phyloP scores from a whole-genome alignment of 2,329 filamentous ascomycete genomes.

The Fulvia fulva region DNA sequence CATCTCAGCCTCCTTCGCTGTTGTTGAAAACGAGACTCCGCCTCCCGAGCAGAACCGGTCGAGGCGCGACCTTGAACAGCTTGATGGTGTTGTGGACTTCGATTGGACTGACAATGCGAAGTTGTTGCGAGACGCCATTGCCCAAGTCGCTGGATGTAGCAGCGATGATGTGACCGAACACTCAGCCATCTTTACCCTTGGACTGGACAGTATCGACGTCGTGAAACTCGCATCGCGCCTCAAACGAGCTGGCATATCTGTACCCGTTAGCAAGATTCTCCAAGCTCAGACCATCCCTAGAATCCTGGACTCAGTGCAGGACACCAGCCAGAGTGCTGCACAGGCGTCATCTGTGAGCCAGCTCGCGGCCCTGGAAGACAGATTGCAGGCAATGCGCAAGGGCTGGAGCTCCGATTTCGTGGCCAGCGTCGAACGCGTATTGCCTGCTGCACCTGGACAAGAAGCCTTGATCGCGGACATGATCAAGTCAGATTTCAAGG shows the following conservation, averaged over 20 bases:
- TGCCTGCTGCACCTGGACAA: slow-evolving; percentile 79
- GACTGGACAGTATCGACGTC: slow-evolving; percentile 86
- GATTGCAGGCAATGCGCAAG: slow-evolving; percentile 10
- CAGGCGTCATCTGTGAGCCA: slow-evolving; percentile 10
- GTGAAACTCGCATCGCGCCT: slow-evolving; percentile 77
- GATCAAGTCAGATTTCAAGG: slow-evolving; percentile 65
- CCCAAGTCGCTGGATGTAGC: slow-evolving; percentile 55
- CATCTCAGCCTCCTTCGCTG: slow-evolving; percentile 10
- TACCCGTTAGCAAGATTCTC: slow-evolving; percentile 76
- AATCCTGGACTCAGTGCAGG: slow-evolving; percentile 44
- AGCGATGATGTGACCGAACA: slow-evolving; percentile 51
- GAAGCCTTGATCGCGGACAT: slow-evolving; percentile 83
- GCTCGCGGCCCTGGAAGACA: slow-evolving; percentile 11
- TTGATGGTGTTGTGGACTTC: slow-evolving; percentile 41
- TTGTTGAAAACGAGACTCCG: slow-evolving; percentile 4
- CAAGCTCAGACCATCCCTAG: slow-evolving; percentile 62
- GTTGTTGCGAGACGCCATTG: slow-evolving; percentile 59
- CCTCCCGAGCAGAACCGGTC: not conserved
- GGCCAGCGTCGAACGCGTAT: slow-evolving; percentile 51
- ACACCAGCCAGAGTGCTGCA: slow-evolving; percentile 2
- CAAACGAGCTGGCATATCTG: slow-evolving; percentile 53
- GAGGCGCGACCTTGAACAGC: not conserved
- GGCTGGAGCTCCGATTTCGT: not conserved
- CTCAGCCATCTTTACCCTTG: slow-evolving; percentile 72
- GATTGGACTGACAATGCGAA: slow-evolving; percentile 56